Conservation (phyloP, 192 early-diverging fungal species). For the Pecoramyces ruminantium region DNA sequence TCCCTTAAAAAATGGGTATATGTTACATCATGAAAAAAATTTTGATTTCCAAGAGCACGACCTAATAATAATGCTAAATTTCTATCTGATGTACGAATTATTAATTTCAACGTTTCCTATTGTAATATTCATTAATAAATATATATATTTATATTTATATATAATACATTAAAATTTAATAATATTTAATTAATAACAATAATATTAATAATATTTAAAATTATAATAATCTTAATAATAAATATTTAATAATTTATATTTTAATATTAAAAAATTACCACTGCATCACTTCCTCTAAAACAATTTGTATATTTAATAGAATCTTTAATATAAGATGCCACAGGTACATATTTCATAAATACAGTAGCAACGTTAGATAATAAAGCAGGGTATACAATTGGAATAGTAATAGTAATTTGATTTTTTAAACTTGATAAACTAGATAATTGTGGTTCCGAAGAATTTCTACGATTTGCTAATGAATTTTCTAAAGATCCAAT, state of each 20-base stretch:
- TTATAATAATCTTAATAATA: no score
- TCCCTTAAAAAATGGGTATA: constrained; percentile 79
- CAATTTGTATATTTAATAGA: constrained; percentile 63
- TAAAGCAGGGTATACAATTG: constrained; percentile 52
- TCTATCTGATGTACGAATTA: constrained; percentile 70
- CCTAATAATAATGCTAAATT: constrained; percentile 76
- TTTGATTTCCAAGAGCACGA: constrained; percentile 74
- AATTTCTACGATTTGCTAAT: background rate
- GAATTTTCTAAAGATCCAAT: background rate
- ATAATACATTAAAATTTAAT: background rate
- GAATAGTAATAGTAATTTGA: background rate
- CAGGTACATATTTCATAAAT: constrained; percentile 35
- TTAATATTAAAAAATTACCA: no score
- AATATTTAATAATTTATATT: no score
- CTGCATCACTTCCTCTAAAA: constrained; percentile 77
- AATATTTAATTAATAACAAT: no score
- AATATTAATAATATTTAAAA: no score
- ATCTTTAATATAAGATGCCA: constrained; percentile 53
- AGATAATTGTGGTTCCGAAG: background rate
- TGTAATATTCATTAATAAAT: background rate
- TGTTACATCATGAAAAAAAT: constrained; percentile 80
- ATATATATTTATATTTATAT: background rate
- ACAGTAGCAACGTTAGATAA: constrained; percentile 49
- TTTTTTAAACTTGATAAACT: background rate
- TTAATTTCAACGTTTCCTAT: constrained; percentile 56